Evolutionary conservation across 495 filamentous ascomycete genomes (phyloP), one percentile per base, ranked within the genome.

Genomic region (Penicillium bialowiezense): DNA sequence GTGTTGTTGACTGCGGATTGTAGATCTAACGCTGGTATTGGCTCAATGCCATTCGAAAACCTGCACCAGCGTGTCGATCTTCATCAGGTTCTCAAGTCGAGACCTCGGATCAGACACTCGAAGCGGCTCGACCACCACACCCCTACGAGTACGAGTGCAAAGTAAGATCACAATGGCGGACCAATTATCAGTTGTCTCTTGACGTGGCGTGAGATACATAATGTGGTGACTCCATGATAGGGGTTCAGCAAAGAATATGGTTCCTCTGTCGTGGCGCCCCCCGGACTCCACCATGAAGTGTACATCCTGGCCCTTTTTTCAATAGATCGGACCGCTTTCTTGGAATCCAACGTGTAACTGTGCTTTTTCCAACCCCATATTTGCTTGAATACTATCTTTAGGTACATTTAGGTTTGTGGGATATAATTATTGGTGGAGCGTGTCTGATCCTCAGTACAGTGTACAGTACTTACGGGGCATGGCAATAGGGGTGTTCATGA

Each of bases 241-340:
- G 48, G 58, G 56, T n/a, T 35, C 29, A 38, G 32, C 41, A 44
- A 24, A 41, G 15, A 31, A 17, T 31, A 40, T 41, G 41, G 46
- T 42, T 37, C 18, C 33, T 19, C 24, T 51, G 54, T 60, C 54
- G 60, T 60, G 57, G 48, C 48, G 41, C 9, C 53, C n/a, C 47
- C 47, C 42, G 47, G 48, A 60, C 57, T 55, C 60, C 57, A 63
- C 60, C 7, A 41, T n/a, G n/a, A n/a, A 48, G 42, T 35, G 31
- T n/a, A 39, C 38, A 45, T 51, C 26, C 28, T 59, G 41, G 31
- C 40, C 45, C 51, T 32, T 39, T 54, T 50, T 46, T 54, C 51
- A 42, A 42, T 43, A 37, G 45, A 54, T 47, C 50, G 50, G 36
- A 21, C 20, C 33, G 33, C 19, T 40, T 1, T 21, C 32, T 48